Evolutionary conservation across 2,329 filamentous ascomycete genomes (phyloP), one percentile per base, ranked within the genome.

Genomic region (Knufia petricola): DNA sequence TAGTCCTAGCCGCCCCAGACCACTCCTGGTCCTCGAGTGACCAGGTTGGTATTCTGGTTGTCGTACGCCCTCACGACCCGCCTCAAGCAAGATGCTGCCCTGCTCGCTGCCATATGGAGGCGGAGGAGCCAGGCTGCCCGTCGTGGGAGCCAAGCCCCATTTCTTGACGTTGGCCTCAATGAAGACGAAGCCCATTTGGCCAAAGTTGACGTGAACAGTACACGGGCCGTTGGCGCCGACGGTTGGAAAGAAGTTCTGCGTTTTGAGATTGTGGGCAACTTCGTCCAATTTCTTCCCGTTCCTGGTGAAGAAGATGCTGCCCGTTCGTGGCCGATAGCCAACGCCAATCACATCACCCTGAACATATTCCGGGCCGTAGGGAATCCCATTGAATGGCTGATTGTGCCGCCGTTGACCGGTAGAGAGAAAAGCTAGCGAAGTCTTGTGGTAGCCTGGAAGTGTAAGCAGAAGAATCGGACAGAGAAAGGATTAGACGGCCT

Each of bases 141-240:
- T 95, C 77, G 94, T 94, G 3, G 92, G 92, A 41, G 92, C 92
- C 48, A 98, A 73, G 1, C 92, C 92, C 92, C 92, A 98, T 74
- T 96, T 98, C 79, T 98, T 98, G 52, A 98, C 92, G 61, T 98
- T 98, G 53, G 90, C 92, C 68, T 98, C 92, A 59, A 98, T 96
- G 63, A 96, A 98, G 42, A 98, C 92, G 63, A 96, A 98, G 28
- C 92, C 92, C 62, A 92, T 87, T 65, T 98, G 92, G 6, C 92
- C 92, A 64, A 98, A 94, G 66, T 98, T 98, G 63, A 96, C 92
- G 64, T 98, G 90, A 1, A 98, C 79, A 26, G 83, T 83, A 60
- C 87, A 89, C 13, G 92, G 92, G 0, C 92, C 92, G 62, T 92
- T 95, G 50, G 92, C 89, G 37, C 92, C 92, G n/a, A 98, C 79